Evolutionary conservation across 768 basidiomycete genomes (phyloP).

Genomic region (Pleurotus cornucopiae): DNA sequence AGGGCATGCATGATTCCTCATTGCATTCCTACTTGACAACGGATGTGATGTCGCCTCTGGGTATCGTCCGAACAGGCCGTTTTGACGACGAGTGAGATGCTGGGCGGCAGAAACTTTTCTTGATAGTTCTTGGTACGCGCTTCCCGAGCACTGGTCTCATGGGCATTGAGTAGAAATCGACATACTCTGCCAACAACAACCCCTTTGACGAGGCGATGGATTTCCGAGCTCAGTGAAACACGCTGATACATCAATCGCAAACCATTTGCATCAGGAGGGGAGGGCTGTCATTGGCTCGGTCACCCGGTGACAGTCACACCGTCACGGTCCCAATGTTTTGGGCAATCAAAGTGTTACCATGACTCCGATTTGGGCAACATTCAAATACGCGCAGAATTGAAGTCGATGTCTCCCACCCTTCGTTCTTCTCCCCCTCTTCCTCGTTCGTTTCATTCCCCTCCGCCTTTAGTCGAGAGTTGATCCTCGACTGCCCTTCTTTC

Average conservation of each 20-base stretch:
- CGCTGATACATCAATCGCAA: conserved; percentile 6
- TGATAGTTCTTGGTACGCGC: no score
- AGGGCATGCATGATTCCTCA: no score
- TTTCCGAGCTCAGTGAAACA: neutral
- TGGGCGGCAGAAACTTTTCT: no score
- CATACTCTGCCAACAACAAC: neutral
- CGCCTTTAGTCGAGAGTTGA: conserved; percentile 58
- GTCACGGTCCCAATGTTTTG: conserved; percentile 7
- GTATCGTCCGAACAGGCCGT: neutral
- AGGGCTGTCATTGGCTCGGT: conserved; percentile 7
- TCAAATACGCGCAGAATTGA: conserved; percentile 15
- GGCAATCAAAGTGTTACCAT: neutral
- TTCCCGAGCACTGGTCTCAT: no score
- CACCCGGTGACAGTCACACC: conserved; percentile 8
- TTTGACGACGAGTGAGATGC: neutral
- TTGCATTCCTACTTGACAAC: no score
- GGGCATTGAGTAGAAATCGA: no score
- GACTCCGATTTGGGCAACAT: neutral
- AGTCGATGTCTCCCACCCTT: conserved; percentile 17
- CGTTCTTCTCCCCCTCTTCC: conserved; percentile 30
- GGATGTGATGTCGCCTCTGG: no score
- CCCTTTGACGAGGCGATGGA: neutral
- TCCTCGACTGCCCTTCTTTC: conserved; percentile 55
- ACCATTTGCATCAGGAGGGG: neutral
- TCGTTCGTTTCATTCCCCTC: conserved; percentile 34